Conservation (phyloP, 2,329 filamentous ascomycete genomes). For the Aspergillus sp. region DNA sequence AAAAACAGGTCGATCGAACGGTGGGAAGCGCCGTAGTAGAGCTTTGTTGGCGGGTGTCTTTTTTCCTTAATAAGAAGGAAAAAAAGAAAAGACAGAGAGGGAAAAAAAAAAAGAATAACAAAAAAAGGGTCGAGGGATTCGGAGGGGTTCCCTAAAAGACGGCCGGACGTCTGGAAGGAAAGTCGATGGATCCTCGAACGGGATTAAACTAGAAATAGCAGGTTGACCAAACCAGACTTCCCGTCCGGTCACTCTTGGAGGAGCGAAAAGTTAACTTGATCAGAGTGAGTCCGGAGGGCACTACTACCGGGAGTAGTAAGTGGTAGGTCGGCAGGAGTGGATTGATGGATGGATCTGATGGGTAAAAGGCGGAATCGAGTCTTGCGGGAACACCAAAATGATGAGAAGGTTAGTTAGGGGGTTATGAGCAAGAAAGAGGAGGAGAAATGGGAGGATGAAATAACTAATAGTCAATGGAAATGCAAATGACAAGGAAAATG, state of each 20-base stretch:
- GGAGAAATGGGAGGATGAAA: not conserved
- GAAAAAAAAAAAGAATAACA: not conserved
- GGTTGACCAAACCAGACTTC: constrained; percentile 2
- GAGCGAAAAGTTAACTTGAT: not conserved
- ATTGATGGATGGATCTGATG: constrained; percentile 3
- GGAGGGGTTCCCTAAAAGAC: not conserved
- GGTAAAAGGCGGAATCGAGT: not conserved
- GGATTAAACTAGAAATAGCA: not conserved
- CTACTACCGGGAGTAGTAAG: constrained; percentile 2
- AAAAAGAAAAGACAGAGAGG: not conserved
- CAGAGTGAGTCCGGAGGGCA: not conserved
- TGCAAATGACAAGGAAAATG: not conserved
- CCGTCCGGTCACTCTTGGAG: constrained; percentile 1
- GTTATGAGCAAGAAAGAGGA: not conserved
- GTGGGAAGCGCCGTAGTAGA: not conserved
- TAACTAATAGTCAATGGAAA: not conserved
- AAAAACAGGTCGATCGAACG: constrained; percentile 17
- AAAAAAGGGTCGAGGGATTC: constrained; percentile 2
- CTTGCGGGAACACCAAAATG: not conserved
- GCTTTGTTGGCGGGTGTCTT: not conserved
- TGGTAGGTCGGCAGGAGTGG: not conserved
- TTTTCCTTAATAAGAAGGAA: constrained; percentile 6
- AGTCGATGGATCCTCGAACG: not conserved
- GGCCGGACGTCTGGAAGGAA: constrained; percentile 1
- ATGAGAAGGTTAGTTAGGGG: not conserved